Evolutionary conservation across 306 rosid genomes (phyloP).

Genomic region (Fragaria ananassa): DNA sequence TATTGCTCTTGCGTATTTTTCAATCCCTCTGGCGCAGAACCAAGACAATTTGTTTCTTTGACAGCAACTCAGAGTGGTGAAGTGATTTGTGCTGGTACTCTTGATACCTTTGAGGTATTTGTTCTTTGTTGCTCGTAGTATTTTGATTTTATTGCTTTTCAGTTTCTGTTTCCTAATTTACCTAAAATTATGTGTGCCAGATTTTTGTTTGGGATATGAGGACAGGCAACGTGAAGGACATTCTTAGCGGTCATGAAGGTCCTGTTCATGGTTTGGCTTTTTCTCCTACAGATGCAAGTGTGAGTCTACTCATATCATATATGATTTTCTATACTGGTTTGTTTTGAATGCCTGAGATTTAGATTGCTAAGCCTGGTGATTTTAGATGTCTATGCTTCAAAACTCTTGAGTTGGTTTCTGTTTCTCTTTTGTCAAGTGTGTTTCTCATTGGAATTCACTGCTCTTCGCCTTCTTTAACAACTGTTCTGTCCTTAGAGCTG

Average conservation of each 20-base stretch:
- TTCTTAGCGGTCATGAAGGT: slow-evolving; percentile 93
- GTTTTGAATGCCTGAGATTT: neutral
- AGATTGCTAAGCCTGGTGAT: neutral
- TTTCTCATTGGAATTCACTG: neutral
- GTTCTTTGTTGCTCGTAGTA: slow-evolving; percentile 15
- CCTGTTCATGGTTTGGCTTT: slow-evolving; percentile 89
- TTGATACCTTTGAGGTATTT: slow-evolving; percentile 88
- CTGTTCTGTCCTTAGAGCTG: neutral
- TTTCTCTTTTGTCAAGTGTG: neutral
- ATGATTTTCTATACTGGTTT: neutral
- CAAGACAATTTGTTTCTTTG: slow-evolving; percentile 85
- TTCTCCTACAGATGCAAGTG: slow-evolving; percentile 92
- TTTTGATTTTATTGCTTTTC: neutral
- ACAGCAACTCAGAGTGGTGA: slow-evolving; percentile 94
- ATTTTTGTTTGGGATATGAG: slow-evolving; percentile 94
- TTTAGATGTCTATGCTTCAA: neutral
- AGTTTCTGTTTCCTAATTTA: slow-evolving; percentile 12
- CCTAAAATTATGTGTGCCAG: slow-evolving; percentile 35
- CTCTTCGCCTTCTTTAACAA: neutral
- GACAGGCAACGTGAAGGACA: slow-evolving; percentile 77
- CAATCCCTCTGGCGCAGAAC: too few species aligned
- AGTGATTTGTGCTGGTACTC: slow-evolving; percentile 92
- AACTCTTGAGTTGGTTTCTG: neutral
- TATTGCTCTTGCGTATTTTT: too few species aligned
- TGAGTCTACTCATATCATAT: slow-evolving; percentile 35